Evolutionary conservation across 495 filamentous ascomycete genomes (phyloP).

Genomic region (Bathelium albidoporum): DNA sequence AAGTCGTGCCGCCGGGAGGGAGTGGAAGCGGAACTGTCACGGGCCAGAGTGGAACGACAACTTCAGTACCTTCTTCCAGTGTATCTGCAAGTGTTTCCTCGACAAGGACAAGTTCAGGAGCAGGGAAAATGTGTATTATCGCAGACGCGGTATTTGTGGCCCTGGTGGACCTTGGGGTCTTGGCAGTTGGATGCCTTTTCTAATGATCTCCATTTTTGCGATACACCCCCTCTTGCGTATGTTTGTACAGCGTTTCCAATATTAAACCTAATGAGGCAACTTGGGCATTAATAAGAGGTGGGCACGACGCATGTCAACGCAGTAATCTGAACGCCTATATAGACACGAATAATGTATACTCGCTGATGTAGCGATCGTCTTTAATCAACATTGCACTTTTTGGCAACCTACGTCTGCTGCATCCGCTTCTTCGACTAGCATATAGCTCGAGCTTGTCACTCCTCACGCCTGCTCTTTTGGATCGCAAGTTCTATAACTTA

Average conservation of each 20-base stretch:
- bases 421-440: too few species aligned
- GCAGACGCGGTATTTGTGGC: not conserved
- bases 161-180: not conserved
- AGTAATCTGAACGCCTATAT: not conserved
- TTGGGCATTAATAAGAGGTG: not conserved
- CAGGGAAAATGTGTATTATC: not conserved
- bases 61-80: not conserved
- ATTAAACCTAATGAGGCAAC: not conserved
- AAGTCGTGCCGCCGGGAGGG: not conserved
- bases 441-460: too few species aligned
- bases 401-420: too few species aligned
- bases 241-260: too few species aligned
- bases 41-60: not conserved
- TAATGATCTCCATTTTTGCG: not conserved
- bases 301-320: not conserved
- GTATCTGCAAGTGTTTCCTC: not conserved
- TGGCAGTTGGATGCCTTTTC: not conserved
- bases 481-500: slow-evolving; percentile 9
- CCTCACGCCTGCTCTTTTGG: not conserved
- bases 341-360: slow-evolving; percentile 2
- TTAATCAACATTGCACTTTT: too few species aligned
- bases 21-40: not conserved
- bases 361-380: not conserved
- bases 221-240: not conserved
- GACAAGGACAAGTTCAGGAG: not conserved